Evolutionary conservation across 768 basidiomycete species (phyloP), one percentile per base, ranked within the genome.

Genomic region (Xerocomus potaroensis): DNA sequence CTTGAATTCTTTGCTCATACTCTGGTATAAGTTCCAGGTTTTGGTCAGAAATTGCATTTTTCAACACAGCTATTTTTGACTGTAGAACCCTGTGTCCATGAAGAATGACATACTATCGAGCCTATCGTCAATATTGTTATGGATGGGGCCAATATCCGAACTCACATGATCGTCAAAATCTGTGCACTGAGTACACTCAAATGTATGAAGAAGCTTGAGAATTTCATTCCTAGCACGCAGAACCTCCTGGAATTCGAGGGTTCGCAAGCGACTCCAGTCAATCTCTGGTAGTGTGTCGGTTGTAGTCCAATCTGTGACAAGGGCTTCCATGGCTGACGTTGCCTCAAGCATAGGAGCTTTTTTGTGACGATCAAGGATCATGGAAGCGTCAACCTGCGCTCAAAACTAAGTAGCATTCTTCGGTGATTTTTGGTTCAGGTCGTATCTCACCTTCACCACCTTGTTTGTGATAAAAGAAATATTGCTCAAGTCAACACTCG

Each of bases 21-120:
- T 99, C 96, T 6, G 96, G 96, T 27, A 98, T 78, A 15, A 98
- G 78, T 60, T 96, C 96, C 48, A 98, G 71, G 62, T 99, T 99
- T 63, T 99, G 92, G 60, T 97, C 96, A 4, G 94, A 97, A 23
- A 98, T 81, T 2, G 86, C 84, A 33, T 87, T 73, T 59, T 89
- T 93, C 45, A 99, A 74, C 27, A 74, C 69, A 2, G 81, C 81
- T 47, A 99, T 85, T 55, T 83, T 86, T 29, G 78, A 75, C 51
- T 80, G 77, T 41, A 98, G 67, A 16, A 84, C 63, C 59, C 86
- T 90, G 54, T 85, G 81, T 45, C 76, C 78, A 56, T 99, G 96
- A 29, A 90, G 56, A 18, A 76, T 69, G 11, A 69, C 60, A 61
- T 96, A 97, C 95, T 99, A 57, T 26, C 27, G 14, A 39, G 29